Conservation (phyloP, 139 green algal species). For the Chlamydomonas eustigma region DNA sequence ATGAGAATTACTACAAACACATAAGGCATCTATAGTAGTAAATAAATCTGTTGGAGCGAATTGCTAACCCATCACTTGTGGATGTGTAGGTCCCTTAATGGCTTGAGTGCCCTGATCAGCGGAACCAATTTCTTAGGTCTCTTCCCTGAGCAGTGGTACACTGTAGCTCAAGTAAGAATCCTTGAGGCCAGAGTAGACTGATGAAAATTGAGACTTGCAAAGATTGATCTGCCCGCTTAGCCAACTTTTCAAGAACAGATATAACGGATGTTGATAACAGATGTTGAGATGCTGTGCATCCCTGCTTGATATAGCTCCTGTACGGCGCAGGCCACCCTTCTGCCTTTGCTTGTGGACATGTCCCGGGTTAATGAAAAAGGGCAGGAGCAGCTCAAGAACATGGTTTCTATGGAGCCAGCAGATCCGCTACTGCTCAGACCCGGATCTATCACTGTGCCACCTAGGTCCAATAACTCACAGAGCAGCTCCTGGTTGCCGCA, state of each 20-base stretch:
- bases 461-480: background rate
- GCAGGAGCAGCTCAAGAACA: conserved; percentile 31
- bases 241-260: no score
- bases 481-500: background rate
- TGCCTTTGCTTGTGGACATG: conserved; percentile 68
- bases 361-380: conserved; percentile 35
- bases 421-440: no score
- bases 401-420: conserved; percentile 43
- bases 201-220: no score
- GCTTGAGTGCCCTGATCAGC: conserved; percentile 46
- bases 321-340: conserved; percentile 48
- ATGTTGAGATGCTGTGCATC: no score
- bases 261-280: no score
- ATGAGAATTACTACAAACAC: no score
- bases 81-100: conserved; percentile 18
- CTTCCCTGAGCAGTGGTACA: conserved; percentile 63
- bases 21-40: no score
- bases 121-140: conserved; percentile 64
- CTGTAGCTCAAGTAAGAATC: conserved; percentile 55
- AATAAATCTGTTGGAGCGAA: no score
- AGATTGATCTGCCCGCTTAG: no score
- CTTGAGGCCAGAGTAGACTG: no score
- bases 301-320: background rate
- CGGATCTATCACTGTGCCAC: no score
- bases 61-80: no score